Percentiles rank a stretch among this genome's conserved stretches.
Conservation (phyloP, 495 filamentous ascomycete genomes). For the Opeltia flavorubescens region DNA sequence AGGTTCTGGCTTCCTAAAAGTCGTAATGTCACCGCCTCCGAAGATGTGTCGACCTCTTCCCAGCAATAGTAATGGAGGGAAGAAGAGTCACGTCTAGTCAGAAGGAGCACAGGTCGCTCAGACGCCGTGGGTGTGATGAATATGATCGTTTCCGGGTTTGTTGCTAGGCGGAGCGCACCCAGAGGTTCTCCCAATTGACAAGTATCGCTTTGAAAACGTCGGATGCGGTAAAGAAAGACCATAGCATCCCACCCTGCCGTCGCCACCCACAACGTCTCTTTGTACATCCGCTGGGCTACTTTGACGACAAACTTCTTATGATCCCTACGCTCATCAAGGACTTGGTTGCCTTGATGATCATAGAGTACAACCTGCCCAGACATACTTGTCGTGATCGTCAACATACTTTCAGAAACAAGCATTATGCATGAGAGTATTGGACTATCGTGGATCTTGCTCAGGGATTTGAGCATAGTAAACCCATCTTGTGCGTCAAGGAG, state of each 20-base stretch:
- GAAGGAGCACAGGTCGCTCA: constrained; percentile 31
- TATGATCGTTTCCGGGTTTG: constrained; percentile 48
- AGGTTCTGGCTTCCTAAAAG: constrained; percentile 45
- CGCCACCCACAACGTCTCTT: constrained; percentile 30
- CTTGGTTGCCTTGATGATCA: constrained; percentile 19
- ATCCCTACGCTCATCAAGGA: constrained; percentile 37
- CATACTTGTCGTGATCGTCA: constrained; percentile 42
- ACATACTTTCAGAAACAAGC: constrained; percentile 10
- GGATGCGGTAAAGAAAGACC: constrained; percentile 36
- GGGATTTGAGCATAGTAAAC: constrained; percentile 18
- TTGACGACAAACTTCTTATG: constrained; percentile 52
- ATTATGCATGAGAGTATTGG: constrained; percentile 39
- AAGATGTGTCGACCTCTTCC: constrained; percentile 2
- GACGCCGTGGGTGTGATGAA: constrained; percentile 38
- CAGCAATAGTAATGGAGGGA: constrained; percentile 45
- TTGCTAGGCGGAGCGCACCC: constrained; percentile 33
- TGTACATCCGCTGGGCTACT: constrained; percentile 24
- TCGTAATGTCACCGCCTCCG: constrained; percentile 12
- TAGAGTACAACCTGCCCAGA: constrained; percentile 42
- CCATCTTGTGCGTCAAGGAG: constrained; percentile 22
- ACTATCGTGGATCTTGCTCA: constrained; percentile 38
- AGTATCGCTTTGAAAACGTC: constrained; percentile 3
- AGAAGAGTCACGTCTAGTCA: constrained; percentile 47
- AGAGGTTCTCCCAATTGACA: constrained; percentile 25
- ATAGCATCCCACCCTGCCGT: constrained; percentile 55